Percentiles rank a stretch among this genome's conserved stretches.
Evolutionary conservation across 75 land plant genomes (phyloP).

Genomic region (Sequoia sempervirens): DNA sequence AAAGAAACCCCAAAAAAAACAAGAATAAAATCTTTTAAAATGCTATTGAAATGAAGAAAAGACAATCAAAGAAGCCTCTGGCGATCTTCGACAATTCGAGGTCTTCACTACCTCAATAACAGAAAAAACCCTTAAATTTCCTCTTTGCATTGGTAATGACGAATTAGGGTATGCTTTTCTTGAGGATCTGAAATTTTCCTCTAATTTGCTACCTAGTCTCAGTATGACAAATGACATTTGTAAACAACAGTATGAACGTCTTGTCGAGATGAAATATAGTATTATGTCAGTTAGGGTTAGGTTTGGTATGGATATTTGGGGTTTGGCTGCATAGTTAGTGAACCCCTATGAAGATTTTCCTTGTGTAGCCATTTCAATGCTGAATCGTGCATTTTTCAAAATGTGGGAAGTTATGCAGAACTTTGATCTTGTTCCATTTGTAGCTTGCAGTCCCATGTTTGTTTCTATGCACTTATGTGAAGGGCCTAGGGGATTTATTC

Average conservation of each 20-base stretch:
- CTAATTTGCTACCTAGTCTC: not conserved
- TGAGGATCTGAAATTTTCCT: not conserved
- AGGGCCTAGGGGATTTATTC: conserved; percentile 18
- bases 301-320: conserved; percentile 15
- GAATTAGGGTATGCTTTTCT: not conserved
- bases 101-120: not conserved
- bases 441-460: conserved; percentile 5
- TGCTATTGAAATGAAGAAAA: not conserved
- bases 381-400: conserved; percentile 17
- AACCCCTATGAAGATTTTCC: conserved; percentile 16
- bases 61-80: conserved; percentile 1
- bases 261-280: conserved; percentile 4
- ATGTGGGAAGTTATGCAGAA: conserved; percentile 18
- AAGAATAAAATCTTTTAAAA: not conserved
- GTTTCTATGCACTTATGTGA: conserved; percentile 15
- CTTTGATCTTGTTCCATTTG: conserved; percentile 11
- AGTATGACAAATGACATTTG: not conserved
- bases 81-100: conserved; percentile 13
- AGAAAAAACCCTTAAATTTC: not conserved
- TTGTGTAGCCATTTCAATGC: not conserved
- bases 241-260: not conserved
- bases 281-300: conserved; percentile 11
- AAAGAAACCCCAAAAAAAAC: not conserved
- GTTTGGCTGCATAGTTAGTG: conserved; percentile 9
- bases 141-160: not conserved